These are phyloP conservation scores for Coffea eugenioides DNA, from an alignment of 257 asterid genomes.

Conservation along the genomic window DNA sequence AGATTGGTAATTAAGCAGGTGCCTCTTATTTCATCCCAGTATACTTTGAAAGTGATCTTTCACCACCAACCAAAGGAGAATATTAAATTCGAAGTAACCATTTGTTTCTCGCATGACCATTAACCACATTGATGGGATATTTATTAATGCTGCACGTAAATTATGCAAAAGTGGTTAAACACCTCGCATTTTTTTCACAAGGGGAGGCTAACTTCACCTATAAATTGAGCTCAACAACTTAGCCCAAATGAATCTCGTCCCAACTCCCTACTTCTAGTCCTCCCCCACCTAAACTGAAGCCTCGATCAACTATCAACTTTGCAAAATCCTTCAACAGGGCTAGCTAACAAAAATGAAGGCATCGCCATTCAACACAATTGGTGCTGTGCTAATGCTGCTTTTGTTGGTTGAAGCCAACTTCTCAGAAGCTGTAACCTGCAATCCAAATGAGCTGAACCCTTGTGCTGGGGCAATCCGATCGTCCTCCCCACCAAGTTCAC, in stretches of 20 bases:
- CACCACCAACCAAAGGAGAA: too few species aligned
- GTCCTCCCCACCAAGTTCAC: conserved; percentile 6
- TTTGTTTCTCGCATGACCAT: too few species aligned
- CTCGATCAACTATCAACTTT: neutral
- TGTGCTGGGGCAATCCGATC: conserved; percentile 26
- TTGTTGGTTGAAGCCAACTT: conserved; percentile 26
- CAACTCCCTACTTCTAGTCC: neutral
- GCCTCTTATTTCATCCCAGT: too few species aligned
- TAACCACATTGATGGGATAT: too few species aligned
- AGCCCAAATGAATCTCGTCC: neutral
- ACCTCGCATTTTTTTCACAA: too few species aligned
- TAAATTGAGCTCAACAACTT: neutral
- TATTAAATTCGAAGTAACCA: too few species aligned
- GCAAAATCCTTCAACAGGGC: neutral
- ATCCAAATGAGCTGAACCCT: conserved; percentile 21
- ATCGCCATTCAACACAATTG: conserved; percentile 13
- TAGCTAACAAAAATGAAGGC: conserved; percentile 31
- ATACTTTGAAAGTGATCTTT: too few species aligned
- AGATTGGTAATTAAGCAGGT: too few species aligned
- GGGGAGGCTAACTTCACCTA: neutral
- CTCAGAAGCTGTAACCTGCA: conserved; percentile 30
- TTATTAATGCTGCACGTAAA: too few species aligned
- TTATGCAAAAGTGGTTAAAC: too few species aligned
- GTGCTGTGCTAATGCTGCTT: conserved; percentile 24
- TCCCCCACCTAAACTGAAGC: neutral